These are phyloP conservation scores for Exobasidium rhododendri DNA, from an alignment of 1,284 basidiomycete genomes.

Conservation along the genomic window DNA sequence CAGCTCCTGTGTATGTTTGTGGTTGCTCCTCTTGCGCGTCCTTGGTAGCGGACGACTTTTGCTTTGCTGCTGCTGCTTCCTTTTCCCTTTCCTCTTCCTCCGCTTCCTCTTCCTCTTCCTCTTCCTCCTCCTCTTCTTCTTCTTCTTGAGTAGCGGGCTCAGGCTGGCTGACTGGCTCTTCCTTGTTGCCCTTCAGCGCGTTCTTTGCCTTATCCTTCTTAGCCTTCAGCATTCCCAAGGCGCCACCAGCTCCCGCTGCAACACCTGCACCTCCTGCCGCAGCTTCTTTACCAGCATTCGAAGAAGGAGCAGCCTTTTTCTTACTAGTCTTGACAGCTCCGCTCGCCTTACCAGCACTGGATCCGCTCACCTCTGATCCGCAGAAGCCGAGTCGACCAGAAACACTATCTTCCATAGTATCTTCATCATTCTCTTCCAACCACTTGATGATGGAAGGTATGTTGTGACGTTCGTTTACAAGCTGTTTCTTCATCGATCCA, in stretches of 20 bases:
- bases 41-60: conserved; percentile 3
- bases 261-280: conserved; percentile 19
- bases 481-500: conserved; percentile 37
- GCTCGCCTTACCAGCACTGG: conserved; percentile 7
- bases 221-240: conserved; percentile 6
- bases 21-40: conserved; percentile 3
- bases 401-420: conserved; percentile 49
- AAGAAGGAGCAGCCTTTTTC: conserved; percentile 19
- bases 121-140: conserved; percentile 7
- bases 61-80: background rate
- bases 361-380: conserved; percentile 17
- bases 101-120: conserved; percentile 24
- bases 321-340: conserved; percentile 22
- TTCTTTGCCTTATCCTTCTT: conserved; percentile 18
- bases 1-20: conserved; percentile 44
- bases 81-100: conserved; percentile 18
- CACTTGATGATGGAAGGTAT: conserved; percentile 48
- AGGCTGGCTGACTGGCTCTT: conserved; percentile 5
- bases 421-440: conserved; percentile 50
- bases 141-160: background rate
- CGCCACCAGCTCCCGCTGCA: conserved; percentile 17
- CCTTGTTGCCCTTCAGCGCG: conserved; percentile 6
- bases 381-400: conserved; percentile 23
- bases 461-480: conserved; percentile 44
- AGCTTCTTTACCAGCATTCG: background rate